Conservation (phyloP, 176 grass and related monocot species). For the Musa beccarii region DNA sequence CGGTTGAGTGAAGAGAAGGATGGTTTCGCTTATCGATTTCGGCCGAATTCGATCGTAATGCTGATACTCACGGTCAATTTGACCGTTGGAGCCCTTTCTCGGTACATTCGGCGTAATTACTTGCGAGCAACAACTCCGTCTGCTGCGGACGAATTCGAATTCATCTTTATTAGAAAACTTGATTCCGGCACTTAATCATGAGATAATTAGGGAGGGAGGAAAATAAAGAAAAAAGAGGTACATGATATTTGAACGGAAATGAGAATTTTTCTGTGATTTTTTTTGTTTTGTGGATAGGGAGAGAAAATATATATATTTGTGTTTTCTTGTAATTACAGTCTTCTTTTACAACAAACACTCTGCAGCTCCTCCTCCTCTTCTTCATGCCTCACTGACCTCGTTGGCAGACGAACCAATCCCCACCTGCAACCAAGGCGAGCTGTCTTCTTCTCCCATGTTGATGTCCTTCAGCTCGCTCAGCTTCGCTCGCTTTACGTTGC, state of each 20-base stretch:
- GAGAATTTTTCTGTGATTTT: background rate
- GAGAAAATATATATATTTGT: background rate
- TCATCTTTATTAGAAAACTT: too few relatives aligned
- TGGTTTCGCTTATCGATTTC: too few relatives aligned
- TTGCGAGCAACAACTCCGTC: too few relatives aligned
- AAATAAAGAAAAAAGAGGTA: background rate
- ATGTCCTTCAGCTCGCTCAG: constrained; percentile 59
- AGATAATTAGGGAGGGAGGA: background rate
- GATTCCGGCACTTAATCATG: too few relatives aligned
- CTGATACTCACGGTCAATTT: too few relatives aligned
- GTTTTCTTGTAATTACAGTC: background rate
- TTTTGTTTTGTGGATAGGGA: background rate
- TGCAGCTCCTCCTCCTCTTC: background rate
- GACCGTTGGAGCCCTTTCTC: too few relatives aligned
- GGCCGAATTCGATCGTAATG: too few relatives aligned
- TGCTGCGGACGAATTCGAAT: too few relatives aligned
- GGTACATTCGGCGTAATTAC: too few relatives aligned
- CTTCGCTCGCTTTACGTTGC: constrained; percentile 34
- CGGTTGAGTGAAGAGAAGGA: too few relatives aligned
- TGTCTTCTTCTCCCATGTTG: constrained; percentile 35
- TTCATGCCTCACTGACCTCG: constrained; percentile 16
- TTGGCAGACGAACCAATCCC: constrained; percentile 49
- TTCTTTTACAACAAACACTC: background rate
- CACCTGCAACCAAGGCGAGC: constrained; percentile 62
- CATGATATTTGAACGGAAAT: background rate